Base-by-base conservation (phyloP, 106 monocot species). In the Apostasia shenzhenica region DNA sequence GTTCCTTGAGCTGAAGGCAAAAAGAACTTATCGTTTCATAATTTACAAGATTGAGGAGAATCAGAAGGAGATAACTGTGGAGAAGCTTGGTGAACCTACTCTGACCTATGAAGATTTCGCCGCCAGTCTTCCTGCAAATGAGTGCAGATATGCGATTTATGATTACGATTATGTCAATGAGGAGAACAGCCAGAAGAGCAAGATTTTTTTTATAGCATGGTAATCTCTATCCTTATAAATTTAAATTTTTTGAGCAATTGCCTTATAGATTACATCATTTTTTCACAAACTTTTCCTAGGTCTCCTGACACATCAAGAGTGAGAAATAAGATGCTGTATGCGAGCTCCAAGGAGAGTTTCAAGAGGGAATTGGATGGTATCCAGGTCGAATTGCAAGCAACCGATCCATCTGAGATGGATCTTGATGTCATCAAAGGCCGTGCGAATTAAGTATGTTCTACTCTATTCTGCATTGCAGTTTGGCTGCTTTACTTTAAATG, bases 81-180 rank as follows among this genome's bases (percentile, higher is more conserved):
- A 72, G 42, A 72, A 72, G 41, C 47, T 72, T 63, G 72, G 72
- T 43, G 72, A 72, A 48, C 72, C 72, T 43, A 9, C 62, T 8
- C 14, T 72, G 40, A 62, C 45, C 40, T 72, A 72, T 53, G 72
- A 72, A 40, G 72, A 72, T 62, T 72, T 72, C 61, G 54, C 72
- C 4, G 62, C 72, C 62, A 72, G 57, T 42, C 72, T 72, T 41
- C 51, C 72, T 61, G 72, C 49, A 3, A 51, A 61, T 40, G 72
- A 72, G 53, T 72, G 72, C 40, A 14, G 72, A 53, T 72, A 72
- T 4, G 62, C 72, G 1, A 52, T 72, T 10, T 72, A 52, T 61
- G 86, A 86, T 70, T 86, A 79, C 54, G 68, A 68, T 5, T 68
- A 54, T 42, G 43, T 68, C 14, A 68, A 52, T 12, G 68, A 52